Evolutionary conservation across 2,329 filamentous ascomycete genomes (phyloP).

Genomic region (Scortechinia acanthostroma): DNA sequence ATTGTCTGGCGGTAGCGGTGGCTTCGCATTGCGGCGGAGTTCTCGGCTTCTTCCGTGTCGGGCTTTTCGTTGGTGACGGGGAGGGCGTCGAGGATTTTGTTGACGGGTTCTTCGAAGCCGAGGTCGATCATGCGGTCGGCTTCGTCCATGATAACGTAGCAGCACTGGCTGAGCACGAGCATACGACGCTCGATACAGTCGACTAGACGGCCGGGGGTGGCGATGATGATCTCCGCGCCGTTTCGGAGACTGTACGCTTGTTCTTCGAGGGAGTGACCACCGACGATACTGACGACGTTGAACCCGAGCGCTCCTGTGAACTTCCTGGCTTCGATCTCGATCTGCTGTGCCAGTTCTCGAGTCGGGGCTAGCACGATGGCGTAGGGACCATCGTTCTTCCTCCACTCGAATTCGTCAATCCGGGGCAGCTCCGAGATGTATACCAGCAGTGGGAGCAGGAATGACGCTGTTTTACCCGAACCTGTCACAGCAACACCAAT

Average conservation of each 20-base stretch:
- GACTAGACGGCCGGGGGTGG: constrained; percentile 92
- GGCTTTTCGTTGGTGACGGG: constrained; percentile 92
- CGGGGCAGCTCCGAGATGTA: constrained; percentile 89
- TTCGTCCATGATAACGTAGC: constrained; percentile 99
- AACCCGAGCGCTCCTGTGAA: constrained; percentile 88
- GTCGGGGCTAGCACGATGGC: constrained; percentile 95
- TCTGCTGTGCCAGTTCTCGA: constrained; percentile 94
- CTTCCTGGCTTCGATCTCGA: constrained; percentile 86
- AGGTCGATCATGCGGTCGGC: constrained; percentile 98
- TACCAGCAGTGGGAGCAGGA: constrained; percentile 82
- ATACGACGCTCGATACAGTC: constrained; percentile 93
- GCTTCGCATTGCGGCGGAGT: constrained; percentile 75
- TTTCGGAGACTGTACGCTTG: constrained; percentile 84
- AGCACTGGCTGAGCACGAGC: constrained; percentile 88
- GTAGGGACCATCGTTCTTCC: constrained; percentile 91
- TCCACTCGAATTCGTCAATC: constrained; percentile 60
- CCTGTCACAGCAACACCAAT: constrained; percentile 96
- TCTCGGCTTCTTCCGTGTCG: constrained; percentile 84
- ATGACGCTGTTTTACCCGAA: constrained; percentile 96
- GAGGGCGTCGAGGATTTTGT: constrained; percentile 91
- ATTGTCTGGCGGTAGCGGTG: constrained; percentile 91
- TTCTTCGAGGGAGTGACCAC: constrained; percentile 89
- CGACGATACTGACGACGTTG: constrained; percentile 93
- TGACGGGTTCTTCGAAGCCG: constrained; percentile 94
- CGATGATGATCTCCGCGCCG: constrained; percentile 94